Evolutionary conservation across 345 rosid genomes (phyloP).

Genomic region (Corchorus olitorius): DNA sequence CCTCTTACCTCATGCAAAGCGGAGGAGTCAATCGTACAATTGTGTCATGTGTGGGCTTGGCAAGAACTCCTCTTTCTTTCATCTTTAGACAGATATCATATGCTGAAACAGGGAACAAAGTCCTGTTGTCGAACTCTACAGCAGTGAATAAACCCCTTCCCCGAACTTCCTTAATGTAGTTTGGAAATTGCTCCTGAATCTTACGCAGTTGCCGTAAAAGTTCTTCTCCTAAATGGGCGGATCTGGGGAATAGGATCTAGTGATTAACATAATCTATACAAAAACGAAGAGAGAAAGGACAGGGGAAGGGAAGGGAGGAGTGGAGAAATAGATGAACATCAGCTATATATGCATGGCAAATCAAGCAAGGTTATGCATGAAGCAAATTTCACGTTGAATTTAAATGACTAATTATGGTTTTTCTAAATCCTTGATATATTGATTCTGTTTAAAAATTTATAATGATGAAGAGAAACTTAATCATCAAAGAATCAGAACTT

Average conservation of each 20-base stretch:
- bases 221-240: constrained; percentile 12
- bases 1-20: constrained; percentile 75
- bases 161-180: constrained; percentile 77
- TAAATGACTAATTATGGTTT: not conserved
- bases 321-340: constrained; percentile 3
- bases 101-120: constrained; percentile 74
- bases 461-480: not conserved
- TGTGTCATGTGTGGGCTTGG: constrained; percentile 89
- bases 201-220: constrained; percentile 46
- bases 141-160: constrained; percentile 96
- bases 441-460: not conserved
- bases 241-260: not conserved
- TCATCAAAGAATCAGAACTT: constrained; percentile 4
- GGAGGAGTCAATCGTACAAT: constrained; percentile 96
- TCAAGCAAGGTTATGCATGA: not conserved
- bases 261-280: not conserved
- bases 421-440: not conserved
- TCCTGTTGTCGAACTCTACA: constrained; percentile 65
- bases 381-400: not conserved
- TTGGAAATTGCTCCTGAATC: constrained; percentile 66
- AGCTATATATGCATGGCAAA: not conserved
- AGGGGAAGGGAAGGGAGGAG: not conserved
- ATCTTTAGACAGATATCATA: constrained; percentile 85
- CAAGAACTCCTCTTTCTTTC: constrained; percentile 91
- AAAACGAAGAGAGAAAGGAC: not conserved